These are phyloP conservation scores for Sechiopsis laciniata DNA, from an alignment of 306 rosid species.

Conservation along the genomic window DNA sequence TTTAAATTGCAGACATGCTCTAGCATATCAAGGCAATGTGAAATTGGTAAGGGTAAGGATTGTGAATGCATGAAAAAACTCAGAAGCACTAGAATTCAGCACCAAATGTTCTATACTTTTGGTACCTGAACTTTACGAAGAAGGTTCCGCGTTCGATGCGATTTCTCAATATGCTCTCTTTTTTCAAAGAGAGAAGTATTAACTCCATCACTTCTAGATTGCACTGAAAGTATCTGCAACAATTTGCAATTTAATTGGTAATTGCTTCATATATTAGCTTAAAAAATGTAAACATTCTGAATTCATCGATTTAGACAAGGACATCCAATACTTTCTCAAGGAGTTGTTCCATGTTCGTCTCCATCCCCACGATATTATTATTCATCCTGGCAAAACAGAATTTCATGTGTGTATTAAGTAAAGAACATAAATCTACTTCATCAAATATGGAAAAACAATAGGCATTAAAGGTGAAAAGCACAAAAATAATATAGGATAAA, in stretches of 20 bases:
- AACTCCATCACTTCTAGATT: constrained; percentile 81
- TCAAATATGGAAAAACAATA: constrained; percentile 7
- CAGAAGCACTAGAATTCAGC: background rate
- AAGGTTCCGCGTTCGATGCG: constrained; percentile 77
- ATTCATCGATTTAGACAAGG: background rate
- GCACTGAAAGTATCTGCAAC: constrained; percentile 83
- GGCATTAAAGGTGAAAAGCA: background rate
- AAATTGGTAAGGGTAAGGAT: background rate
- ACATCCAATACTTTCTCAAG: constrained; percentile 62
- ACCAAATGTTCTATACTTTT: background rate
- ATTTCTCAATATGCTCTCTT: constrained; percentile 83
- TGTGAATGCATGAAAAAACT: background rate
- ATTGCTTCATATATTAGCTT: constrained; percentile 21
- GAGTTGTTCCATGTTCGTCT: constrained; percentile 79
- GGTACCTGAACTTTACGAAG: constrained; percentile 90
- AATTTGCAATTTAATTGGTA: constrained; percentile 9
- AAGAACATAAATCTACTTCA: background rate
- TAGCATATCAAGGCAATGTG: constrained; percentile 4
- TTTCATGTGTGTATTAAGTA: background rate
- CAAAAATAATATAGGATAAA: constrained; percentile 2
- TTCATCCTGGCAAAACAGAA: constrained; percentile 61
- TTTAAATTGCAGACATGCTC: background rate
- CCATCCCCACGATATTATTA: constrained; percentile 90
- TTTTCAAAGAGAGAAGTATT: constrained; percentile 73
- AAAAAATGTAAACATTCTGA: constrained; percentile 5